Percentiles rank a stretch among this genome's conserved stretches.
Conservation (phyloP, 495 filamentous ascomycete genomes). For the Xylaria venustula region DNA sequence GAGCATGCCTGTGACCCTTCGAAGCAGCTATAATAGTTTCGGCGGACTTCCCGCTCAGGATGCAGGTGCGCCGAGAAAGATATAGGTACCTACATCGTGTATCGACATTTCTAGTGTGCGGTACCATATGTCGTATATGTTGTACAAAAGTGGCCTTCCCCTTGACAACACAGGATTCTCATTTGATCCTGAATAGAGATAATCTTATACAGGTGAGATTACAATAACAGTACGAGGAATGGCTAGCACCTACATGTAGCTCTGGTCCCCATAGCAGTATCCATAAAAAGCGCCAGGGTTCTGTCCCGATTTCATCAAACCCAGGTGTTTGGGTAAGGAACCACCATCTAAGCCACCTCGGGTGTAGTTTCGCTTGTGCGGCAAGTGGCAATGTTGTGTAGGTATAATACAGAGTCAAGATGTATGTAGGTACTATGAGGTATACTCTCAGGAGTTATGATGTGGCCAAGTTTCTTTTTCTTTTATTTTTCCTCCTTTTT, state of each 20-base stretch:
- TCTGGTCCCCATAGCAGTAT: background rate
- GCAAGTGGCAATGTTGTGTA: background rate
- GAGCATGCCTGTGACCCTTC: conserved; percentile 11
- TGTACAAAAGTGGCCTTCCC: too few relatives aligned
- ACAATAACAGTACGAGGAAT: background rate
- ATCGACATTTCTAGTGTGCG: too few relatives aligned
- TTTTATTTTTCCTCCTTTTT: too few relatives aligned
- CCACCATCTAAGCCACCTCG: conserved; percentile 8
- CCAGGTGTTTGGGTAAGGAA: conserved; percentile 17
- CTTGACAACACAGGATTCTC: too few relatives aligned
- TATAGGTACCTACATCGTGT: too few relatives aligned
- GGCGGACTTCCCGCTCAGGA: background rate
- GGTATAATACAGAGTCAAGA: background rate
- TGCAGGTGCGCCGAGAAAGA: background rate
- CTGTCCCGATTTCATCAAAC: conserved; percentile 10
- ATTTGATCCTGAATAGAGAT: too few relatives aligned
- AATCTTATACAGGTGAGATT: too few relatives aligned
- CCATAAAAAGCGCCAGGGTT: conserved; percentile 14
- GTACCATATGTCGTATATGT: too few relatives aligned
- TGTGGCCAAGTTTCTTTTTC: too few relatives aligned
- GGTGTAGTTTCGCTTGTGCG: conserved; percentile 3
- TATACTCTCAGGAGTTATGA: too few relatives aligned
- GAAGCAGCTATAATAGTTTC: background rate
- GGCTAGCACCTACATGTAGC: background rate
- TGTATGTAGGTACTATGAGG: background rate